Percentiles rank a stretch among this genome's conserved stretches.
These are phyloP conservation scores for Solanum chiquidenum DNA, from an alignment of 257 asterid species.

Conservation along the genomic window DNA sequence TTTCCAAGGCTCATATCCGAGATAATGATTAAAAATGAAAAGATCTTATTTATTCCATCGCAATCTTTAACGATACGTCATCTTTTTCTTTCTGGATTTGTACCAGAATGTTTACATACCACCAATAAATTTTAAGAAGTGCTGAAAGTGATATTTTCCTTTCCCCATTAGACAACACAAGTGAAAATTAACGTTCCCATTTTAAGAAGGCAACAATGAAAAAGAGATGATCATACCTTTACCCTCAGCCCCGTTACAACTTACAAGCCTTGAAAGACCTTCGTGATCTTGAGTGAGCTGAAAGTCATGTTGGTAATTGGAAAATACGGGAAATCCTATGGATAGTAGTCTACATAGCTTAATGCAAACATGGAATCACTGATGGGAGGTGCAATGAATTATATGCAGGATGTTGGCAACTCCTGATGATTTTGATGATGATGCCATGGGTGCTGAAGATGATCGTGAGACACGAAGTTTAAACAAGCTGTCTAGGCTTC, in stretches of 20 bases:
- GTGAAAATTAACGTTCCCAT: not conserved
- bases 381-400: conserved; percentile 1
- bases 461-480: conserved; percentile 18
- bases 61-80: not conserved
- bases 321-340: no score
- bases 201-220: not conserved
- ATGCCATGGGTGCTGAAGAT: conserved; percentile 37
- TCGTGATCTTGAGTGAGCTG: no score
- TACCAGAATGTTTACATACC: not conserved
- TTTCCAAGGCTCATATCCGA: not conserved
- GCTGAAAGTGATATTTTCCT: not conserved
- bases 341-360: not conserved
- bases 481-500: conserved; percentile 32
- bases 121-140: not conserved
- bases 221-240: not conserved
- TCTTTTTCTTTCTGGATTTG: not conserved
- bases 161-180: not conserved
- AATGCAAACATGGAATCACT: not conserved
- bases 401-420: conserved; percentile 67
- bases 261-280: no score
- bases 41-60: not conserved
- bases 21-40: not conserved
- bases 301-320: no score
- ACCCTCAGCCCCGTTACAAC: no score
- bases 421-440: conserved; percentile 78